phyloP scores from a whole-genome alignment of 1,284 basidiomycete species.

The Trametes hirsuta region DNA sequence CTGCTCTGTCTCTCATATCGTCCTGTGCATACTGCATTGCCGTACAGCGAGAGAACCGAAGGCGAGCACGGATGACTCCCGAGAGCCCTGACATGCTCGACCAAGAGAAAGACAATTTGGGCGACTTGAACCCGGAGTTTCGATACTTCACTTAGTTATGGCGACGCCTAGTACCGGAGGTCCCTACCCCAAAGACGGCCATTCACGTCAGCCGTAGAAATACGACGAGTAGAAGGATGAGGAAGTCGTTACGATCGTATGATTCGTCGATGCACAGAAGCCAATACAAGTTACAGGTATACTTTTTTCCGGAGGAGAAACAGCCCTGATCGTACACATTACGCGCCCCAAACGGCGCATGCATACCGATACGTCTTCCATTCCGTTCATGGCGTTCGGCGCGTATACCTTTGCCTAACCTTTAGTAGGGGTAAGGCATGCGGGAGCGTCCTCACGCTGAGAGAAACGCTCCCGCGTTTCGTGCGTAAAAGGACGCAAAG shows the following conservation, averaged over 20 bases:
- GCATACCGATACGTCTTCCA: background rate
- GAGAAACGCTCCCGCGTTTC: too few species aligned
- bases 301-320: background rate
- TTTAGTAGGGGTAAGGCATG: too few species aligned
- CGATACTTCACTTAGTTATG: conserved; percentile 3
- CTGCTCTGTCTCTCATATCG: conserved; percentile 16
- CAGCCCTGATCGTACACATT: conserved; percentile 9
- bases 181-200: background rate
- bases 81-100: background rate
- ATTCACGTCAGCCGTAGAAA: too few species aligned
- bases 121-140: conserved; percentile 18
- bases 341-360: conserved; percentile 3
- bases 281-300: conserved; percentile 9
- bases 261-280: conserved; percentile 6
- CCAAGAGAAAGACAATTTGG: conserved; percentile 26
- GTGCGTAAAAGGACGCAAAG: too few species aligned
- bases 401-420: too few species aligned
- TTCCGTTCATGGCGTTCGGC: too few species aligned
- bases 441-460: too few species aligned
- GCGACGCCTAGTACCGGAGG: background rate
- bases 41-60: conserved; percentile 22
- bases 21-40: conserved; percentile 24
- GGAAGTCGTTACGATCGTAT: conserved; percentile 1
- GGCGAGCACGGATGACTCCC: conserved; percentile 13
- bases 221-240: background rate